Evolutionary conservation across 352 stramenopile species (phyloP).

Genomic region (Globisporangium abappressorium): DNA sequence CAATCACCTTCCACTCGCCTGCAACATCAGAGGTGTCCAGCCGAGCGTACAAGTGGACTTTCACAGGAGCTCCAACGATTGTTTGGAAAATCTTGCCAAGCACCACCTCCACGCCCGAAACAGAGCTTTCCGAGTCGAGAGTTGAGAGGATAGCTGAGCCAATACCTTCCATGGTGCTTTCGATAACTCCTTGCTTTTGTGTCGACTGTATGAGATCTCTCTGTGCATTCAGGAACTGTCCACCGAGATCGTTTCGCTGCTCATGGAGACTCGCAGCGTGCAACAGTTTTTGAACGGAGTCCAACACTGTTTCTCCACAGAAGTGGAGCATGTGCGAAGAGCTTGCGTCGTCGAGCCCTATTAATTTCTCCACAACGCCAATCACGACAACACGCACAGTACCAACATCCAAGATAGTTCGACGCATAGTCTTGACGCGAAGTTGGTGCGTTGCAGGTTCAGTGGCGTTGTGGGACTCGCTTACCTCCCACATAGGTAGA

Average conservation of each 20-base stretch:
- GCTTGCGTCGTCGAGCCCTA: neutral
- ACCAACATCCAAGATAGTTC: neutral
- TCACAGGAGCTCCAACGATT: neutral
- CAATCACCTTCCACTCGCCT: conserved; percentile 5
- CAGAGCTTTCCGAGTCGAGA: neutral
- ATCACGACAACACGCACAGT: neutral
- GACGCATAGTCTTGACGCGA: neutral
- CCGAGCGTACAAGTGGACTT: neutral
- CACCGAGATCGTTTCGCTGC: neutral
- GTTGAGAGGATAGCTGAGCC: neutral
- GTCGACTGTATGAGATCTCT: neutral
- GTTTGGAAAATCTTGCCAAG: conserved; percentile 5
- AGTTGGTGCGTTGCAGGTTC: neutral
- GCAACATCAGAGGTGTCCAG: neutral
- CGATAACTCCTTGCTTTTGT: neutral
- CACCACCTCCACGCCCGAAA: neutral
- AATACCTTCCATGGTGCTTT: neutral
- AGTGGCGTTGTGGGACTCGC: neutral
- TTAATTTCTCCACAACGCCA: neutral
- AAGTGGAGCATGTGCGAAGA: neutral
- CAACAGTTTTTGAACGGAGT: neutral
- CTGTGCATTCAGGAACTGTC: neutral
- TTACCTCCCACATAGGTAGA: neutral
- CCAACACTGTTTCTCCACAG: neutral
- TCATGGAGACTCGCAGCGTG: neutral